Conservation (phyloP, 108 stramenopile species). For the Pseudonitzschia multiseries region DNA sequence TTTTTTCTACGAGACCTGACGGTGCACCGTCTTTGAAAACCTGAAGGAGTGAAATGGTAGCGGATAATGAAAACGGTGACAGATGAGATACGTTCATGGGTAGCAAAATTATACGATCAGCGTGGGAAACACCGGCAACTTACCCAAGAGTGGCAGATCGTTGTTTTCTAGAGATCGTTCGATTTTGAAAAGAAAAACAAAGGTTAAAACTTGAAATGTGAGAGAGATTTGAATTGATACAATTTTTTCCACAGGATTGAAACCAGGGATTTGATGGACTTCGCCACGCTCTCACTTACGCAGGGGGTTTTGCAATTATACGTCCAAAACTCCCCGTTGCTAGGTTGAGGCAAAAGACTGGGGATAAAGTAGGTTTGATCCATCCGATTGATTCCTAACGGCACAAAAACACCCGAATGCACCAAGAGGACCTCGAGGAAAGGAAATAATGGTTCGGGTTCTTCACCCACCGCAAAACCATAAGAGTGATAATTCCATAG, state of each 20-base stretch:
- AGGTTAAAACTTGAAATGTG: neutral
- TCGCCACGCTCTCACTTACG: conserved; percentile 22
- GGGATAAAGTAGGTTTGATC: conserved; percentile 73
- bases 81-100: neutral
- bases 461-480: conserved; percentile 45
- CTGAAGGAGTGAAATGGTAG: conserved; percentile 36
- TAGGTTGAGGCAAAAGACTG: conserved; percentile 54
- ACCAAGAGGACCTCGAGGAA: conserved; percentile 70
- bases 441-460: conserved; percentile 43
- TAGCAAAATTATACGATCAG: neutral
- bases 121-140: neutral
- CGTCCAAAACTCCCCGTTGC: conserved; percentile 66
- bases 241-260: neutral
- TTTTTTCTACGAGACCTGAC: conserved; percentile 60
- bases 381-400: conserved; percentile 52
- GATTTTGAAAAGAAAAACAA: neutral
- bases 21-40: conserved; percentile 73
- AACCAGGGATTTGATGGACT: neutral
- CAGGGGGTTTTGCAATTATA: conserved; percentile 68
- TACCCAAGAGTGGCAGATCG: conserved; percentile 41
- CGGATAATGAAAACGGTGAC: neutral
- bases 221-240: neutral
- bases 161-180: conserved; percentile 29
- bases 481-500: no score
- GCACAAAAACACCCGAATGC: conserved; percentile 67